Base-by-base conservation (phyloP, 2,329 filamentous ascomycete genomes). In the Pseudocercospora fuligena region DNA sequence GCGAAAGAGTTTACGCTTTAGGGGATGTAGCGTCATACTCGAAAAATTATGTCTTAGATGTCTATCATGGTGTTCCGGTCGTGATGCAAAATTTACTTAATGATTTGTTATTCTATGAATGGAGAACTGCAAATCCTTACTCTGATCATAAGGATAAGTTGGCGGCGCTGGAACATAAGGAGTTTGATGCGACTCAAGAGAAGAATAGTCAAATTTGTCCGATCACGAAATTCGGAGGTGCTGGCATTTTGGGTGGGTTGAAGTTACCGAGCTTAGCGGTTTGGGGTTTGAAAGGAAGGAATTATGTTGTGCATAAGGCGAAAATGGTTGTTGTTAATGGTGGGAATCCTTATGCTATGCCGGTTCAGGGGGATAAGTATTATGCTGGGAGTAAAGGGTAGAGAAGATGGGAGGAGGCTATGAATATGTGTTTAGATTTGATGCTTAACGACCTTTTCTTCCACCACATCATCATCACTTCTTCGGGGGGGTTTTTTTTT, bases 41-140 rank as follows among this genome's bases (percentile, higher is more conserved):
- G 27, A 72, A 66, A 36, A 79, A 79, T 36, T 73, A 74, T 51
- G 68, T 79, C 16, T 70, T 74, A 36, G 75, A 79, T 64, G 76
- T 80, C 29, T 78, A 78, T 66, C 72, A 73, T 27, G 76, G 75
- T 2, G 70, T 81, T 1, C 78, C 78, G 2, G 70, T 78, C 14
- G 70, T 80, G 2, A 71, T 76, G 70, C 70, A 71, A 16, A 80
- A 80, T 60, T 66, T 80, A 23, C 60, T 70, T 9, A 77, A 77
- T 58, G 78, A 80, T 53, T 69, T 80, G 5, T 31, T 76, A 2
- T 67, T 71, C 6, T 66, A 75, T 40, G 74, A 78, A 64, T 69
- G 75, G 21, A 31, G 63, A 1, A 49, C 73, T 3, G 72, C 73
- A 33, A 71, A 70, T 46, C 73, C 72, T 14, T 71, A 75, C 33